Evolutionary conservation across 345 rosid genomes (phyloP), one percentile per base, ranked within the genome.

Genomic region (Syzygium aromaticum): DNA sequence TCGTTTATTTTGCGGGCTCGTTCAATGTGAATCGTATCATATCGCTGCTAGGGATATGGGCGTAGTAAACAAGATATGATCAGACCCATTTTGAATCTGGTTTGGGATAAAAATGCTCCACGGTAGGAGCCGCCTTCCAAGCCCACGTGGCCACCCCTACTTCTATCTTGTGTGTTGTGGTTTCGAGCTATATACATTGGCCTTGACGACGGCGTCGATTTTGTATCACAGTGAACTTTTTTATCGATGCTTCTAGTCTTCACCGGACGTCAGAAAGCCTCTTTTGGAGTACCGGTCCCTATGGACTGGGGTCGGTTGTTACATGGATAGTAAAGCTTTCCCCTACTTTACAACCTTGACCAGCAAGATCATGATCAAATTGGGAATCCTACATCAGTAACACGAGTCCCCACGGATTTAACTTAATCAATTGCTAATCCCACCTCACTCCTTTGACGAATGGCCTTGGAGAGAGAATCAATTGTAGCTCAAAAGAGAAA

Each of bases 31-130:
- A 73, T 40, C 22, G 14, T 23, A 23, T 19, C 2, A 0, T 9
- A 13, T 19, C 4, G 12, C 0, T 19, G 3, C 25, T 19, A 19
- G 38, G 22, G 14, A 38, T 7, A 73, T 19, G 13, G 17, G 7
- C 9, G 12, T 10, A 73, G 3, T 33, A 2, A 22, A 4, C 1
- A 10, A 19, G 27, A 9, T 40, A 1, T 0, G 4, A 33, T 73
- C 25, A 38, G 38, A 9, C 27, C 4, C 27, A 0, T 73, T 73
- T 73, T 19, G 49, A 73, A 73, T 73, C 27, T 13, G 10, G 21
- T 33, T 40, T 19, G 23, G 49, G 8, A 73, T 38, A 73, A 49
- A 38, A 33, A 38, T 73, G 7, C 80, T 73, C 23, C 80, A 9
- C 8, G 27, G 49, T 9, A 73, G 80, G 80, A 38, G 27, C 7